These are phyloP conservation scores for Colletotrichum eleusines DNA, from an alignment of 2,329 filamentous ascomycete genomes.

Conservation along the genomic window DNA sequence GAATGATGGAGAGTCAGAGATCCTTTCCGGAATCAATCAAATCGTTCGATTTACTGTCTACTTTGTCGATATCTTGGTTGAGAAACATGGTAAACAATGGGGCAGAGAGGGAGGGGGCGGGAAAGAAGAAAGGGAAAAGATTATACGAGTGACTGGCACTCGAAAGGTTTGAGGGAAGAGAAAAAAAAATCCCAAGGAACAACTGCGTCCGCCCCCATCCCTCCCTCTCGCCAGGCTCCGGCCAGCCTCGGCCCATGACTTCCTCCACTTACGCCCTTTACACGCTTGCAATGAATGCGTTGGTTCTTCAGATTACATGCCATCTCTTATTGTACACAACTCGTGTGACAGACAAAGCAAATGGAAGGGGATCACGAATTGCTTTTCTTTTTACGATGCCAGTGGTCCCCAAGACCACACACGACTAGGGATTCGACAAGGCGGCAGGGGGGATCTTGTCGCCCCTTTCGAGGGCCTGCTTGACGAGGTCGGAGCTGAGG, in stretches of 20 bases:
- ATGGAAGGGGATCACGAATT: constrained; percentile 10
- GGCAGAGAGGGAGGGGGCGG: neutral
- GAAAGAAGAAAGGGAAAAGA: neutral
- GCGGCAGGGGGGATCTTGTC: constrained; percentile 38
- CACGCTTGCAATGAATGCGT: constrained; percentile 19
- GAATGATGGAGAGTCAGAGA: too few relatives aligned
- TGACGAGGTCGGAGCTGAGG: constrained; percentile 22
- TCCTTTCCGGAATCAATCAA: too few relatives aligned
- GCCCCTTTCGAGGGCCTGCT: constrained; percentile 34
- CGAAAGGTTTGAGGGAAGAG: neutral
- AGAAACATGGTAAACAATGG: neutral
- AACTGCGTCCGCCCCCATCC: neutral
- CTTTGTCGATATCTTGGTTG: neutral
- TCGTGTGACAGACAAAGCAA: neutral
- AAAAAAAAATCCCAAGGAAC: neutral
- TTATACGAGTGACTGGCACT: neutral
- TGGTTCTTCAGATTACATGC: constrained; percentile 3
- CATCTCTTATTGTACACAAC: constrained; percentile 7
- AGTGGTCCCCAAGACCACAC: neutral
- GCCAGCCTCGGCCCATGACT: constrained; percentile 38
- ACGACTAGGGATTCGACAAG: neutral
- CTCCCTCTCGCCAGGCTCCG: constrained; percentile 25
- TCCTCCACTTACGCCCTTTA: constrained; percentile 3
- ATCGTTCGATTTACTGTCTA: neutral
- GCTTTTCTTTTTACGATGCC: neutral